Conservation (phyloP, 1,139 yeast species). For the Scheffersomyces segobiensis region DNA sequence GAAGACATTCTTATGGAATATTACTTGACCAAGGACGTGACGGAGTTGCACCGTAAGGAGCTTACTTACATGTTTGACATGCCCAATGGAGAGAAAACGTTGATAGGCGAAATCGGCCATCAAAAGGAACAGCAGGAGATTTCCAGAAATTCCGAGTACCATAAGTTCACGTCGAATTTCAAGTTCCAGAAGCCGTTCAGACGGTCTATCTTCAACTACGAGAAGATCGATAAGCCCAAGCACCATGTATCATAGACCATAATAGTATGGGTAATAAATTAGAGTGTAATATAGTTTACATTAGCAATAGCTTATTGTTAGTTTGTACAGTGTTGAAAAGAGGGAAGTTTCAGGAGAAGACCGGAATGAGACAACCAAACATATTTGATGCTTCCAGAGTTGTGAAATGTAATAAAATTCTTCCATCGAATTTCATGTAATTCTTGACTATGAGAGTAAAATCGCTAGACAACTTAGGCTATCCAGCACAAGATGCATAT, state of each 20-base stretch:
- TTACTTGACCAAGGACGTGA: conserved; percentile 28
- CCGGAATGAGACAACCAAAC: not conserved
- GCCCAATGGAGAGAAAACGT: conserved; percentile 19
- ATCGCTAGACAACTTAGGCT: not conserved
- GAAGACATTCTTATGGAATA: conserved; percentile 31
- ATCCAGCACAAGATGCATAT: not conserved
- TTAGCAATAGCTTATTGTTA: too few relatives aligned
- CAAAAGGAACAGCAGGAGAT: conserved; percentile 14
- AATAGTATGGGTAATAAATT: not conserved
- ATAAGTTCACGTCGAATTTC: conserved; percentile 17
- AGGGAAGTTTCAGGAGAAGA: not conserved
- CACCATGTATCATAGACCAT: conserved; percentile 12
- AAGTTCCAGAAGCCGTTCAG: conserved; percentile 23
- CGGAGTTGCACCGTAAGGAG: conserved; percentile 21
- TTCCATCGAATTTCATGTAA: not conserved
- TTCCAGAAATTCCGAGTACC: conserved; percentile 15
- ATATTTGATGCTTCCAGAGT: not conserved
- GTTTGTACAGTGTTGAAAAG: too few relatives aligned
- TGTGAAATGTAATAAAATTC: not conserved
- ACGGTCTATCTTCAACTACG: conserved; percentile 25
- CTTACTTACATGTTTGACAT: conserved; percentile 23
- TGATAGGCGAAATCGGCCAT: conserved; percentile 16
- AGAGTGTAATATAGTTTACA: not conserved
- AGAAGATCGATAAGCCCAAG: conserved; percentile 20
- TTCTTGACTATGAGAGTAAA: not conserved